Evolutionary conservation across 2,329 filamentous ascomycete genomes (phyloP).

Genomic region (Seiridium unicorne): DNA sequence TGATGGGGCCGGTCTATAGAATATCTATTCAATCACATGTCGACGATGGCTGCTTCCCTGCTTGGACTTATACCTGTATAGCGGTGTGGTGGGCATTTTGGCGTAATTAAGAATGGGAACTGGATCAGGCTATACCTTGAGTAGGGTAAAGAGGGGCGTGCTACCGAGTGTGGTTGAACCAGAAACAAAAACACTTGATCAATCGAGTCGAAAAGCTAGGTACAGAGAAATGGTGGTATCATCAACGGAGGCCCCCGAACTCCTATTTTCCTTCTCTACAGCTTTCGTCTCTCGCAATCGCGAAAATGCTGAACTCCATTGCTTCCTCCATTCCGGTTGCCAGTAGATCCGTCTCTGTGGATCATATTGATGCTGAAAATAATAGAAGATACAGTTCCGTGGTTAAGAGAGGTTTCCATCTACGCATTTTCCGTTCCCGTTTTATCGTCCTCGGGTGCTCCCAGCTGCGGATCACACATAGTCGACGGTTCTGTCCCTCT

Average conservation of each 20-base stretch:
- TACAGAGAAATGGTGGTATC: neutral
- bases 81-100: too few species aligned
- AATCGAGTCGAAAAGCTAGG: neutral
- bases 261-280: too few species aligned
- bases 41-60: too few species aligned
- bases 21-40: too few species aligned
- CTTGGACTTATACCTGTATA: too few species aligned
- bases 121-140: too few species aligned
- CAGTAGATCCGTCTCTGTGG: neutral
- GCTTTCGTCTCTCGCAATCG: too few species aligned
- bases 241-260: neutral
- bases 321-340: too few species aligned
- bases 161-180: neutral
- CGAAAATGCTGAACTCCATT: too few species aligned
- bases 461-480: neutral
- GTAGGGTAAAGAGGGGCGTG: too few species aligned
- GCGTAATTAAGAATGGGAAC: too few species aligned
- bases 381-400: neutral
- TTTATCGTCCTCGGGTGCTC: neutral
- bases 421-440: neutral
- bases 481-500: constrained; percentile 15
- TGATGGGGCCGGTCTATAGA: too few species aligned
- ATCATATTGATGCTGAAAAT: neutral
- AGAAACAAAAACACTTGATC: neutral
- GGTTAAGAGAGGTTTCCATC: neutral